Base-by-base conservation (phyloP, 768 basidiomycete genomes). In the Russula olivacea region DNA sequence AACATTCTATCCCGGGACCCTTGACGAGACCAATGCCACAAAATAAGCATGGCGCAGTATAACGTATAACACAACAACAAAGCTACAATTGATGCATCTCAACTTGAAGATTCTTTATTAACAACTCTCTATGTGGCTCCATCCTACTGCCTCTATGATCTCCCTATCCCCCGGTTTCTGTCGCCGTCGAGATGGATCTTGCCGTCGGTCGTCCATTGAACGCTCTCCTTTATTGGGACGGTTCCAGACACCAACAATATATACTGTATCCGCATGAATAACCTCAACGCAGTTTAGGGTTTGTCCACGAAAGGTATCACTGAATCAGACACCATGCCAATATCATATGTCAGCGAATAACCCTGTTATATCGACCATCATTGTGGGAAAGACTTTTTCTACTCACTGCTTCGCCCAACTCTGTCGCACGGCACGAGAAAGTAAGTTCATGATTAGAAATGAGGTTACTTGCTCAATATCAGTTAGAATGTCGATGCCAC, bases 231-330 rank as follows among this genome's bases (percentile, higher is more conserved):
- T 28, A 30, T 63, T 50, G 28, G 32, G 19, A 15, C 58, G 32
- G 19, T 63, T 63, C 61, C 61, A 63, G 23, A 58, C n/a, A 4
- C 52, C 43, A 28, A 58, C 43, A 2, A 63, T n/a, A n/a, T n/a
- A n/a, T n/a, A n/a, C n/a, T n/a, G n/a, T 51, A 38, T 63, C 61
- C 6, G 21, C 8, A 14, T 53, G 61, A 19, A 53, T 32, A 12
- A 30, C 17, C 8, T 30, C 9, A 14, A 58, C 14, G 23, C 50
- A 63, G 34, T 12, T 21, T 7, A 63, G 15, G 4, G 12, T 4
- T 19, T 36, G 41, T 3, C 21, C 56, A 47, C n/a, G 34, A 21
- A 58, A 63, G 32, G 47, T 34, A 3, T 4, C 12, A 47, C n/a
- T 30, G 19, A 34, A 47, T 34, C 32, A 25, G 19, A 63, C 56